A percentile compares a stretch with the other conserved stretches of the same genome.
phyloP scores from a whole-genome alignment of 2,329 filamentous ascomycete species.

The Chaetomium sp. region DNA sequence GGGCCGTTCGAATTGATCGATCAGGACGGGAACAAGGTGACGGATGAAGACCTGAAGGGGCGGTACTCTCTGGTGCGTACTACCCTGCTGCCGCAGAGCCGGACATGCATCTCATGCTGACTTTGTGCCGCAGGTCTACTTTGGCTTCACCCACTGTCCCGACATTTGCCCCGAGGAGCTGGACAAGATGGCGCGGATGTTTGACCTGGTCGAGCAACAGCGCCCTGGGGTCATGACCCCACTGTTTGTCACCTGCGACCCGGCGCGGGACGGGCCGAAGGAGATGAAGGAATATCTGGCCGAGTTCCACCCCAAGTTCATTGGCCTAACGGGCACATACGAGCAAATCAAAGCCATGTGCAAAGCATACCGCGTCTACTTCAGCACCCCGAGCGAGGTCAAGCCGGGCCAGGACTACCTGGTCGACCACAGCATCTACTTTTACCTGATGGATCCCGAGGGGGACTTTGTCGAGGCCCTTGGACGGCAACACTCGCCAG shows the following conservation, averaged over 20 bases:
- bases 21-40: slow-evolving; percentile 76
- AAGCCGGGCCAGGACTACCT: slow-evolving; percentile 94
- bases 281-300: slow-evolving; percentile 82
- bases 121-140: slow-evolving; percentile 70
- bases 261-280: slow-evolving; percentile 82
- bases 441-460: slow-evolving; percentile 98
- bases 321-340: slow-evolving; percentile 91
- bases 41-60: slow-evolving; percentile 79
- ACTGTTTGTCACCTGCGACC: slow-evolving; percentile 95
- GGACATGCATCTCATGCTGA: background rate
- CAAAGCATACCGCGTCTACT: slow-evolving; percentile 96
- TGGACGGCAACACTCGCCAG: slow-evolving; percentile 89
- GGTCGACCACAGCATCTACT: slow-evolving; percentile 99
- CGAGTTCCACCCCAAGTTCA: slow-evolving; percentile 85
- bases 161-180: slow-evolving; percentile 99
- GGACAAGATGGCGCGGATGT: slow-evolving; percentile 98
- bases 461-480: slow-evolving; percentile 98
- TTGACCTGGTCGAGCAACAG: slow-evolving; percentile 67
- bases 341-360: slow-evolving; percentile 92
- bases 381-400: slow-evolving; percentile 85
- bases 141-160: slow-evolving; percentile 96
- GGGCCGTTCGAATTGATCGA: slow-evolving; percentile 82
- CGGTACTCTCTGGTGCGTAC: slow-evolving; percentile 73
- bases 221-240: slow-evolving; percentile 63
- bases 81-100: background rate